Evolutionary conservation across 225 moss, liverwort and hornwort species (phyloP), one percentile per base, ranked within the genome.

Genomic region (Anthoceros angustus): DNA sequence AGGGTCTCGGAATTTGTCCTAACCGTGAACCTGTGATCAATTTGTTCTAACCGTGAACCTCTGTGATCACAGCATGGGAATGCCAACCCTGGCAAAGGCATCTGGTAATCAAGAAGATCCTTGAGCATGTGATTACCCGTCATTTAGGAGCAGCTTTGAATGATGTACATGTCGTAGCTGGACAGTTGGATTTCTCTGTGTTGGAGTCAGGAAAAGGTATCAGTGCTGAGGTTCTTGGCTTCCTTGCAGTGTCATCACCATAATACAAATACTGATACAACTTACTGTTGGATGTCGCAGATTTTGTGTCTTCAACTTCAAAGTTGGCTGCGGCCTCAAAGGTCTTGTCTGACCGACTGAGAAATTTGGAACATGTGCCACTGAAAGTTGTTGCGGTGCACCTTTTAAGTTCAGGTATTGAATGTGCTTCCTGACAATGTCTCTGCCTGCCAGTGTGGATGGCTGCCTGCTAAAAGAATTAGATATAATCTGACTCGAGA

Each of bases 31-130:
- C n/a, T 50, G 7, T 50, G 49, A 14, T 50, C 14, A 15, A 18
- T 7, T 20, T 20, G 55, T 8, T 55, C 4, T 55, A 12, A 15
- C 16, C 5, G 0, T 9, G 55, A 7, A 15, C n/a, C 14, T 23
- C 5, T 20, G 55, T 55, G 46, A 18, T 20, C 0, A 64, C 83
- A 92, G 94, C 90, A 63, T 95, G 94, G 94, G 94, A 91, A 71
- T 82, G 86, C 76, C 80, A 86, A 72, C 80, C 83, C 64, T 86
- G 86, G 82, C 88, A 87, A 69, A 82, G 94, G 46, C 94, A 95
- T 72, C 70, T 85, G 41, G 88, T 95, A 23, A 81, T 95, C 62
- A 71, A 80, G 74, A 72, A 63, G 38, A 88, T 95, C 67, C 61
- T 91, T 46, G 68, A 85, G 43, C 88, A 95, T 76, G 76, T 88